Percentiles rank a stretch among this genome's conserved stretches.
phyloP scores from a whole-genome alignment of 441 rosid genomes.

The Eutrema salsugineum region DNA sequence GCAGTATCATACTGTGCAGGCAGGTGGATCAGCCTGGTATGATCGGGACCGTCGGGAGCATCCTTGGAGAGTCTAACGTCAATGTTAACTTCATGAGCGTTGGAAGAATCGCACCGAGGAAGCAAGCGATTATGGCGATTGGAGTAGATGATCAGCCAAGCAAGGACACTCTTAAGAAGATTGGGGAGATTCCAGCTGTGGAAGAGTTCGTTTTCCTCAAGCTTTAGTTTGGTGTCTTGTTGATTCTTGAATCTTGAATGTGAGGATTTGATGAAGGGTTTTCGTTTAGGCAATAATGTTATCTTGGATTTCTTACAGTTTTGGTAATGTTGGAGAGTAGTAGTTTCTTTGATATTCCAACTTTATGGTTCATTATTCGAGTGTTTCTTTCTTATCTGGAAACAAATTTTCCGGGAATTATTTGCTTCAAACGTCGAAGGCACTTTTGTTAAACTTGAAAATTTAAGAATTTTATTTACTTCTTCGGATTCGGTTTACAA shows the following conservation, averaged over 20 bases:
- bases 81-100: conserved; percentile 96
- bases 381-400: neutral
- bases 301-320: conserved; percentile 27
- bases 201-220: conserved; percentile 90
- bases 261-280: neutral
- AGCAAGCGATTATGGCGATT: conserved; percentile 94
- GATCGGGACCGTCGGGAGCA: conserved; percentile 86
- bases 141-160: conserved; percentile 88
- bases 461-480: no score
- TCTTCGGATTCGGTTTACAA: no score
- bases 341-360: conserved; percentile 12
- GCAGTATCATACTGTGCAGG: conserved; percentile 83
- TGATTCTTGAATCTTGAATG: neutral
- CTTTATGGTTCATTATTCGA: neutral
- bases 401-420: no score
- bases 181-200: conserved; percentile 71
- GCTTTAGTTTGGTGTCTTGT: conserved; percentile 40
- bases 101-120: conserved; percentile 81
- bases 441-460: no score
- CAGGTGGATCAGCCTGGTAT: conserved; percentile 98
- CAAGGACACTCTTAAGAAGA: conserved; percentile 55
- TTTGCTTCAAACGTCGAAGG: neutral
- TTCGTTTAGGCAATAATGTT: conserved; percentile 13
- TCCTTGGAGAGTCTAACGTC: conserved; percentile 74
- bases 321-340: conserved; percentile 33